Base-by-base conservation (phyloP, 2,329 filamentous ascomycete species). In the Aspergillus sp. region DNA sequence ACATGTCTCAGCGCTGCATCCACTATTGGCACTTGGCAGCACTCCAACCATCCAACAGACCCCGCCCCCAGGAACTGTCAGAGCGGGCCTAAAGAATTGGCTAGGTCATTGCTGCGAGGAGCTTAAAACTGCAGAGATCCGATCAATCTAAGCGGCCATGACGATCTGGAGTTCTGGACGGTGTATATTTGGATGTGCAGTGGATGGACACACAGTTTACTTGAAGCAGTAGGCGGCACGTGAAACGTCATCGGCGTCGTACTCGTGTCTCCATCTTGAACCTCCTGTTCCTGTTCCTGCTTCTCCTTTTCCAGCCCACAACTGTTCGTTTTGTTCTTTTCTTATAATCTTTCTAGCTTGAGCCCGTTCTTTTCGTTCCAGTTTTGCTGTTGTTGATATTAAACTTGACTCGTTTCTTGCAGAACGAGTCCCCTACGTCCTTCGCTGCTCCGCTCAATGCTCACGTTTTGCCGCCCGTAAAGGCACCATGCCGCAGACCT, bases 81-180 rank as follows among this genome's bases (percentile, higher is more conserved):
- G 26, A 30, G 9, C 26, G 26, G 26, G 26, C 26, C 26, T 30
- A 30, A 30, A 9, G 26, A 30, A 4, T 30, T 30, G 26, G 26
- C 26, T 11, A 11, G 26, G 26, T 30, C 26, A 30, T 30, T 30
- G 2, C 26, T 30, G 26, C 9, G 26, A 9, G 26, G 26, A 11
- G 26, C 26, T 30, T 30, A 30, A 30, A 30, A 9, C 26, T 4
- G 26, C 9, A 30, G 26, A 30, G 26, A 30, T 30, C 26, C 26
- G 26, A 30, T 30, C 26, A 30, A 30, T 30, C 26, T 30, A 9
- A 30, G 26, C 26, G 71, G 78, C 34, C 34, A 36, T 13, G 34
- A n/a, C 13, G 34, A 36, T n/a, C 15, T n/a, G 34, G 34, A 36
- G 34, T n/a, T n/a, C 15, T n/a, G 34, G 34, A 36, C 34, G 13